Evolutionary conservation across 108 stramenopile species (phyloP).

Genomic region (Mayamaea pseudoterrestris): DNA sequence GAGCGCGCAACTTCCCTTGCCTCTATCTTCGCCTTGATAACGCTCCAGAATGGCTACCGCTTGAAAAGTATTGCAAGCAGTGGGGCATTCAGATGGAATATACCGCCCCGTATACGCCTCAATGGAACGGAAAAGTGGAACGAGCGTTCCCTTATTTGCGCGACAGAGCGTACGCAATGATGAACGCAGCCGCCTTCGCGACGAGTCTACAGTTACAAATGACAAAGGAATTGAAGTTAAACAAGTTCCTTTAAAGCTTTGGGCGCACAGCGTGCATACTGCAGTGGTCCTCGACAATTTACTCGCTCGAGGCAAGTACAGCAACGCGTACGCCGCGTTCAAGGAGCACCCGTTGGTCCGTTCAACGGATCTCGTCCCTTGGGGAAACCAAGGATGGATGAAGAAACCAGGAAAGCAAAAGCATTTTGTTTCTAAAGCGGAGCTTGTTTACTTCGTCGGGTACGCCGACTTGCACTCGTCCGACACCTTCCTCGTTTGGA

Average conservation of each 20-base stretch:
- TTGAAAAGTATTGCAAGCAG: neutral
- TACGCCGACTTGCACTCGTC: neutral
- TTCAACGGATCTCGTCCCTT: constrained; percentile 2
- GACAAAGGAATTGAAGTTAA: too few relatives aligned
- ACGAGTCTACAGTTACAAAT: neutral
- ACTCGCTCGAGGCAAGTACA: too few relatives aligned
- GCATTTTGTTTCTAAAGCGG: neutral
- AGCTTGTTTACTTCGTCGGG: neutral
- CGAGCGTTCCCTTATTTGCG: neutral
- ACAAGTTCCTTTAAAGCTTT: too few relatives aligned
- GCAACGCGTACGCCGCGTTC: too few relatives aligned
- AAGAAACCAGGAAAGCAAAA: neutral
- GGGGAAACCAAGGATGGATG: constrained; percentile 5
- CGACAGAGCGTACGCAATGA: constrained; percentile 10
- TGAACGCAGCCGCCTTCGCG: constrained; percentile 5
- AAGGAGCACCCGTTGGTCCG: too few relatives aligned
- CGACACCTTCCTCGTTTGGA: neutral
- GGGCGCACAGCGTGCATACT: constrained; percentile 4
- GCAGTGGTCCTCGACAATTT: neutral
- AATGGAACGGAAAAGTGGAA: neutral
- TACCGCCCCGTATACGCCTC: constrained; percentile 2
- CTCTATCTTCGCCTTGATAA: constrained; percentile 4
- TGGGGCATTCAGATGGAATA: constrained; percentile 2
- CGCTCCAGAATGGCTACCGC: neutral
- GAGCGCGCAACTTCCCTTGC: neutral